phyloP scores from a whole-genome alignment of 2,329 filamentous ascomycete genomes.

The Lecanicillium sp. region DNA sequence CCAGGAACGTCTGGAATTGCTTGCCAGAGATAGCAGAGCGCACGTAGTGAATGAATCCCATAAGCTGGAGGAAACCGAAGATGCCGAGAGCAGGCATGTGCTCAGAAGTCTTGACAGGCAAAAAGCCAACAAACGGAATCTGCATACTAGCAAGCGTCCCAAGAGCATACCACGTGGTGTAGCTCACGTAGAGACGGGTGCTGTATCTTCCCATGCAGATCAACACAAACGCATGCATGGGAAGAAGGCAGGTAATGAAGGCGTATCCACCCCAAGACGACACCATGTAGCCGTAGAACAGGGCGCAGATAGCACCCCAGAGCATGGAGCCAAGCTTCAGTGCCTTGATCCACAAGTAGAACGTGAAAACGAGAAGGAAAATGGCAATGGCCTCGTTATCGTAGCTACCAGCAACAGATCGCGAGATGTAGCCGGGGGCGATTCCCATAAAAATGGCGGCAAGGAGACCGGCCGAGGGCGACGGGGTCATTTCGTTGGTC shows the following conservation, averaged over 20 bases:
- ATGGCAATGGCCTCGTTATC: conserved; percentile 99
- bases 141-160: conserved; percentile 98
- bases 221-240: conserved; percentile 86
- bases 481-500: conserved; percentile 95
- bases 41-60: conserved; percentile 86
- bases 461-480: conserved; percentile 86
- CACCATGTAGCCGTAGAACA: conserved; percentile 99
- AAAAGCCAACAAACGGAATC: conserved; percentile 95
- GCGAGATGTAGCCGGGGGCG: conserved; percentile 91
- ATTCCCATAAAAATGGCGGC: conserved; percentile 97
- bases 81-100: conserved; percentile 96
- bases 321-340: conserved; percentile 93
- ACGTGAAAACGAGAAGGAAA: conserved; percentile 96
- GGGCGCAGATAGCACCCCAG: conserved; percentile 87
- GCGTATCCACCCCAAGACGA: conserved; percentile 99
- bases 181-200: conserved; percentile 87
- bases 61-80: conserved; percentile 89
- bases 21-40: conserved; percentile 81
- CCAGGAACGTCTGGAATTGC: conserved; percentile 88
- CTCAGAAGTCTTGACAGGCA: conserved; percentile 93
- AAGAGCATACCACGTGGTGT: conserved; percentile 95
- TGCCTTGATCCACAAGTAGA: conserved; percentile 98
- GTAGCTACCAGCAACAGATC: conserved; percentile 96
- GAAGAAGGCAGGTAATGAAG: conserved; percentile 96
- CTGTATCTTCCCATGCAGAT: conserved; percentile 97